These are phyloP conservation scores for Dictyostelium intermedium DNA, from an alignment of 78 protist genomes.

Conservation along the genomic window DNA sequence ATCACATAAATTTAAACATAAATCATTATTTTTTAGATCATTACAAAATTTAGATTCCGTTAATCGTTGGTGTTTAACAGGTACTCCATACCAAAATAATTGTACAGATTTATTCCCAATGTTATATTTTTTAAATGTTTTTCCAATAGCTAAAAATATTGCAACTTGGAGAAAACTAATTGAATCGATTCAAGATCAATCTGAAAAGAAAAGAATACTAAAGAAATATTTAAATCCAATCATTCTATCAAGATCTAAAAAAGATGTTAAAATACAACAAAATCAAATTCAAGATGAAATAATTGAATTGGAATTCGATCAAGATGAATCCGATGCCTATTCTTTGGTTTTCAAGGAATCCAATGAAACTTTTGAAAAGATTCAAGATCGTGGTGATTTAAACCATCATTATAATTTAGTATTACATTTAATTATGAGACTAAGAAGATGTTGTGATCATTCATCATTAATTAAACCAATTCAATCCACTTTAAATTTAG, in stretches of 20 bases:
- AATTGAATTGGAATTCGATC: not conserved
- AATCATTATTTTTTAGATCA: slow-evolving; percentile 16
- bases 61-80: slow-evolving; percentile 86
- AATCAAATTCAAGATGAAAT: not conserved
- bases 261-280: not conserved
- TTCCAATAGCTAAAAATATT: slow-evolving; percentile 25
- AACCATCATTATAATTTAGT: not conserved
- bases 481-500: not conserved
- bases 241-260: slow-evolving; percentile 11
- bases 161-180: not conserved
- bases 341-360: not conserved
- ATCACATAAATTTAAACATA: slow-evolving; percentile 21
- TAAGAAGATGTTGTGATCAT: slow-evolving; percentile 11
- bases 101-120: slow-evolving; percentile 81
- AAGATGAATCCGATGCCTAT: not conserved
- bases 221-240: slow-evolving; percentile 44
- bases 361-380: not conserved
- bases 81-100: slow-evolving; percentile 89
- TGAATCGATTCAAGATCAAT: not conserved
- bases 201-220: not conserved
- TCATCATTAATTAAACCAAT: not conserved
- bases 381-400: not conserved
- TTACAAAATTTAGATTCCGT: not conserved
- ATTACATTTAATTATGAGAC: not conserved
- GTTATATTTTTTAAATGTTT: slow-evolving; percentile 32